phyloP scores from a whole-genome alignment of 805 yeast genomes.

The Candida alai region DNA sequence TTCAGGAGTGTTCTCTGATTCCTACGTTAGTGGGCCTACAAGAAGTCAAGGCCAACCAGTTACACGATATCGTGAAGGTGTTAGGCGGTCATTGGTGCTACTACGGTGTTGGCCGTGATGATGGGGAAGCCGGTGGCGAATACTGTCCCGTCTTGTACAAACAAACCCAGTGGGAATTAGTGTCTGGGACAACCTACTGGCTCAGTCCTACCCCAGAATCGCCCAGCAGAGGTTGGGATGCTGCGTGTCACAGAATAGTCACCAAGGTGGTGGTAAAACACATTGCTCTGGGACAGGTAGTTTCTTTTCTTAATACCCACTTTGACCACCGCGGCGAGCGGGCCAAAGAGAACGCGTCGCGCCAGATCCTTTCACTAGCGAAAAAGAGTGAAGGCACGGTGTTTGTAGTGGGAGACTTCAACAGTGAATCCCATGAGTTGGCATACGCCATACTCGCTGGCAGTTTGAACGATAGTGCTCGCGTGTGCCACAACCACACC shows the following conservation, averaged over 20 bases:
- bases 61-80: constrained; percentile 25
- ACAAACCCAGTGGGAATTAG: constrained; percentile 19
- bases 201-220: constrained; percentile 22
- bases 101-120: constrained; percentile 30
- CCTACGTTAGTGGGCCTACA: constrained; percentile 40
- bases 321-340: constrained; percentile 33
- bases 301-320: constrained; percentile 37
- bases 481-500: constrained; percentile 27
- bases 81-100: constrained; percentile 23
- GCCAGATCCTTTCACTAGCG: constrained; percentile 26
- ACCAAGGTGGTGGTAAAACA: constrained; percentile 29
- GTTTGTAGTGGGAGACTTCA: constrained; percentile 35
- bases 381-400: constrained; percentile 17
- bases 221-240: constrained; percentile 46
- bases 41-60: constrained; percentile 35
- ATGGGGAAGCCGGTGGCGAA: constrained; percentile 26
- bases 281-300: constrained; percentile 14
- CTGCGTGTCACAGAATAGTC: constrained; percentile 38
- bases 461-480: constrained; percentile 15
- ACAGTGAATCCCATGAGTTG: constrained; percentile 30
- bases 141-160: constrained; percentile 25
- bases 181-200: constrained; percentile 23
- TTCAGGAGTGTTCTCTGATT: not conserved
- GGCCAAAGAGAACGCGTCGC: constrained; percentile 30
- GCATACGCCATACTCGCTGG: constrained; percentile 32